Evolutionary conservation across 2,329 filamentous ascomycete species (phyloP), one percentile per base, ranked within the genome.

Genomic region (Hypoxylon sp.): DNA sequence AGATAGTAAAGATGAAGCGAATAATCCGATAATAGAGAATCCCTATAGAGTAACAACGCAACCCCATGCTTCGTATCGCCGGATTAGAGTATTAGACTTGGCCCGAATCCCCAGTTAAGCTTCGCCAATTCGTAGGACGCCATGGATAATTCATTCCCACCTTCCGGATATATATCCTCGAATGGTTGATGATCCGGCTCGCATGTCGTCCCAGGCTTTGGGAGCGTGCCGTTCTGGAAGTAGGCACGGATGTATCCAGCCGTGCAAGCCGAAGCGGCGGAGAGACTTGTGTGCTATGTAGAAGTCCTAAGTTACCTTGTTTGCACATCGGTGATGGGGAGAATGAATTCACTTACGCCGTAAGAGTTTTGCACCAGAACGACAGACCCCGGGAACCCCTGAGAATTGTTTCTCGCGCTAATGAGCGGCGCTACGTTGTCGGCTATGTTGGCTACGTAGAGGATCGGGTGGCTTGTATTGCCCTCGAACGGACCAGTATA

Each of bases 301-400:
- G 19, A 19, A 8, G 29, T 29, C 29, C 59, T 37, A 67, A 1
- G 17, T 65, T 53, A 62, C 48, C 73, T 62, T 61, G 50, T 35
- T 13, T 19, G 17, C 11, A 39, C 9, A 13, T 24, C 33, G 17
- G 3, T 47, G 19, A 46, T 11, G 5, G 14, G 29, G 52, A 50
- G 22, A 26, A 55, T 26, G 35, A 17, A 11, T 10, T 33, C 9
- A 76, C 83, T 77, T 78, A 85, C 84, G 3, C 86, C 86, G 44
- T 84, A 87, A 0, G 83, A 82, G 48, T 86, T 83, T 71, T 86
- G 84, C 11, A 82, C 78, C 26, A 87, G 74, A 5, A 87, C 76
- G 0, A 81, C 79, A 0, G 84, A 85, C 13, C 79, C 81, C 0
- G 79, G 79, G 55, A 87, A 87, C 0, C 80, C 73, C 3, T 67